These are phyloP conservation scores for Trypanosoma lewisi DNA, from an alignment of 208 protist genomes.

Conservation along the genomic window DNA sequence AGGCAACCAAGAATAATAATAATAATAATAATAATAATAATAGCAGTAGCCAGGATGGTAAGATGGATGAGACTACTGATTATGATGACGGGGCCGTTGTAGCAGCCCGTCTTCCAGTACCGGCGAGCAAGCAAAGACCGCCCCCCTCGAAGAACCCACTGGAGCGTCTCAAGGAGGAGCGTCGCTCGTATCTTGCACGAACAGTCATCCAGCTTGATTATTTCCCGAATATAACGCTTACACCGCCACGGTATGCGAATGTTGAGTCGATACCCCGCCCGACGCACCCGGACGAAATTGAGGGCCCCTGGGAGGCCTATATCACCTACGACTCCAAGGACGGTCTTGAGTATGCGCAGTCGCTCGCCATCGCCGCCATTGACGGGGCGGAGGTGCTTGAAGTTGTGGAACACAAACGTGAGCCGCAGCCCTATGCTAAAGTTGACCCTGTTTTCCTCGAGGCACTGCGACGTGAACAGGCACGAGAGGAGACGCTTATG, in stretches of 20 bases:
- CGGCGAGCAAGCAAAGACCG: slow-evolving; percentile 41
- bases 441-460: slow-evolving; percentile 77
- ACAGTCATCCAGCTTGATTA: slow-evolving; percentile 77
- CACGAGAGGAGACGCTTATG: slow-evolving; percentile 78
- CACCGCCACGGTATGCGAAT: slow-evolving; percentile 35
- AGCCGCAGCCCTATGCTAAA: slow-evolving; percentile 52
- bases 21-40: not conserved
- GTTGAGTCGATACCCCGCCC: slow-evolving; percentile 67
- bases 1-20: not conserved
- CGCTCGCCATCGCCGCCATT: slow-evolving; percentile 52
- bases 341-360: slow-evolving; percentile 64
- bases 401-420: slow-evolving; percentile 33
- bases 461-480: slow-evolving; percentile 63
- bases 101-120: slow-evolving; percentile 68
- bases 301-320: slow-evolving; percentile 80
- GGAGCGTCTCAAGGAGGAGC: slow-evolving; percentile 72
- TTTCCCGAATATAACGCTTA: slow-evolving; percentile 77
- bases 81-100: slow-evolving; percentile 31
- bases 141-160: slow-evolving; percentile 57
- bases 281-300: slow-evolving; percentile 87
- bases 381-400: slow-evolving; percentile 65
- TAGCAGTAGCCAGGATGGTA: not conserved
- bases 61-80: not conserved
- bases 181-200: slow-evolving; percentile 54
- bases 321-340: slow-evolving; percentile 80